These are phyloP conservation scores for Beauveria pseudobassiana DNA, from an alignment of 2,329 filamentous ascomycete species.

Conservation along the genomic window DNA sequence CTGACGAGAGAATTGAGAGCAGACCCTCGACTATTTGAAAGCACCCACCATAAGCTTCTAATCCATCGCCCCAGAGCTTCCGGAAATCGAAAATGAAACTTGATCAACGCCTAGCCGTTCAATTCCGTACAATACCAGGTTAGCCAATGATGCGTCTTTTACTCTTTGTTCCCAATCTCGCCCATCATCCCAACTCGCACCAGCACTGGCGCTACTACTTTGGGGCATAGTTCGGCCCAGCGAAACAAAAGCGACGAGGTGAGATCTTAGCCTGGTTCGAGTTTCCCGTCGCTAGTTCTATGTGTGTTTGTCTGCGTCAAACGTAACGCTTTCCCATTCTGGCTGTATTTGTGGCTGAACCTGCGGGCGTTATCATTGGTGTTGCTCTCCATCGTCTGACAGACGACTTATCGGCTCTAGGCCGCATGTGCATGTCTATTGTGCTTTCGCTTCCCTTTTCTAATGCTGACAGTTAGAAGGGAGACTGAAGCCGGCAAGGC, in stretches of 20 bases:
- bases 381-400: no score
- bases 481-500: not conserved
- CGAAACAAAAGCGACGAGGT: not conserved
- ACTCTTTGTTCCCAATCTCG: not conserved
- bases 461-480: constrained; percentile 1
- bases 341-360: no score
- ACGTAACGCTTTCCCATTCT: constrained; percentile 8
- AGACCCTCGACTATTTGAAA: constrained; percentile 7
- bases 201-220: not conserved
- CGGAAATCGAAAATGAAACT: constrained; percentile 3
- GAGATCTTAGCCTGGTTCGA: constrained; percentile 6
- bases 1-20: not conserved
- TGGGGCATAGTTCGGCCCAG: not conserved
- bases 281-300: not conserved
- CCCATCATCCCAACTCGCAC: not conserved
- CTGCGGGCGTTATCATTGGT: not conserved
- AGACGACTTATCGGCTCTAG: not conserved
- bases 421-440: not conserved
- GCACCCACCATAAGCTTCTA: not conserved
- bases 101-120: constrained; percentile 7
- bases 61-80: not conserved
- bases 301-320: not conserved
- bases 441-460: not conserved
- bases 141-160: not conserved
- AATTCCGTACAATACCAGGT: constrained; percentile 1